Conservation (phyloP, 208 protist genomes). For the Trypanosomatidae sp. region DNA sequence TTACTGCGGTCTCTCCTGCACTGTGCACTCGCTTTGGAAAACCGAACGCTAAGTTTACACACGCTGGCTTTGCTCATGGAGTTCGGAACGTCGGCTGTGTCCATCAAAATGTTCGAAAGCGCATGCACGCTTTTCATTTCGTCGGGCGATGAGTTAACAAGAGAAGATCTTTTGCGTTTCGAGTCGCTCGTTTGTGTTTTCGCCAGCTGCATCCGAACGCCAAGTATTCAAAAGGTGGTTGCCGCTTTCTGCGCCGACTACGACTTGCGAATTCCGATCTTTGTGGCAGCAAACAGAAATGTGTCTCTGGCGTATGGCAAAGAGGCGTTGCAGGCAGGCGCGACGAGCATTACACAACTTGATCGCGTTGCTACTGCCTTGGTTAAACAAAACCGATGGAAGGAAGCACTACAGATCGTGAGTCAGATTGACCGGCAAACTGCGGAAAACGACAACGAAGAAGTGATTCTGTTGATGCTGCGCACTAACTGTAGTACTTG, state of each 20-base stretch:
- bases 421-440: neutral
- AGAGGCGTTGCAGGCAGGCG: too few relatives aligned
- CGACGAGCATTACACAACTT: conserved; percentile 15
- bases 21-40: conserved; percentile 5
- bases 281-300: neutral
- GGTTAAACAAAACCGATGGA: conserved; percentile 14
- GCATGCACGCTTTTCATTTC: conserved; percentile 13
- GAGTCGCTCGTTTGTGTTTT: conserved; percentile 9
- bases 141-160: neutral
- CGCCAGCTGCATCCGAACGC: neutral
- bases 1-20: conserved; percentile 21
- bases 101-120: conserved; percentile 8
- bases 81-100: neutral
- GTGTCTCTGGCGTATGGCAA: neutral
- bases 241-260: conserved; percentile 29
- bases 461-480: conserved; percentile 15
- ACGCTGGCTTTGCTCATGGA: conserved; percentile 5
- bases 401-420: conserved; percentile 20
- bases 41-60: neutral
- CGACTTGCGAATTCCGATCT: conserved; percentile 24
- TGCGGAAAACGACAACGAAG: conserved; percentile 10
- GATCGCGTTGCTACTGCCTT: conserved; percentile 22
- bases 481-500: conserved; percentile 1
- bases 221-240: conserved; percentile 12
- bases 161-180: conserved; percentile 10